Evolutionary conservation across 129 eudicot species (phyloP).

Genomic region (Chrysanthemum lavandulifolium): DNA sequence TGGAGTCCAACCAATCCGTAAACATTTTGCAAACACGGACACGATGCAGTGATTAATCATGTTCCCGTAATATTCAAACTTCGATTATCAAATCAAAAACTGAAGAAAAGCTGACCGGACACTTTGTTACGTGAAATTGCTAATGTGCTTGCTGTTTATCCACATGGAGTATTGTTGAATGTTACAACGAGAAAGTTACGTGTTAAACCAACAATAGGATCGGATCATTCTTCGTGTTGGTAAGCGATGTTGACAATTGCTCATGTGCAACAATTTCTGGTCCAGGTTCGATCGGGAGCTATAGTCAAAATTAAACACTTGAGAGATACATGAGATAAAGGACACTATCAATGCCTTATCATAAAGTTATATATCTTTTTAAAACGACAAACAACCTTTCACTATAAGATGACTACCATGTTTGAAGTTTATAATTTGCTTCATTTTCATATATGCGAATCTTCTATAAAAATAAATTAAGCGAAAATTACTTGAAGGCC

Average conservation of each 20-base stretch:
- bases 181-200: neutral
- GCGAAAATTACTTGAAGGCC: too few species aligned
- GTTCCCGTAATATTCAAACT: too few species aligned
- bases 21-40: too few species aligned
- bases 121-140: too few species aligned
- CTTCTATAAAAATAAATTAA: neutral
- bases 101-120: too few species aligned
- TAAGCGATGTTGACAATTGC: constrained; percentile 8
- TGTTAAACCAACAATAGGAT: neutral
- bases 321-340: constrained; percentile 7
- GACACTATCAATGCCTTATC: constrained; percentile 6
- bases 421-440: neutral
- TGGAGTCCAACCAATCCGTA: too few species aligned
- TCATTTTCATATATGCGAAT: neutral
- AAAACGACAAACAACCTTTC: neutral
- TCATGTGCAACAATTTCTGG: neutral
- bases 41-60: too few species aligned
- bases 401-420: neutral
- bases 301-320: constrained; percentile 8
- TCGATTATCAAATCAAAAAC: too few species aligned
- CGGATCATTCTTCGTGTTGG: neutral
- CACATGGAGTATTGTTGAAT: too few species aligned
- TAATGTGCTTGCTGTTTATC: too few species aligned
- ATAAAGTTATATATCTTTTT: neutral
- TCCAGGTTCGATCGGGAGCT: neutral